Conservation (phyloP, 768 basidiomycete genomes). For the Hortiboletus flavorubellus region DNA sequence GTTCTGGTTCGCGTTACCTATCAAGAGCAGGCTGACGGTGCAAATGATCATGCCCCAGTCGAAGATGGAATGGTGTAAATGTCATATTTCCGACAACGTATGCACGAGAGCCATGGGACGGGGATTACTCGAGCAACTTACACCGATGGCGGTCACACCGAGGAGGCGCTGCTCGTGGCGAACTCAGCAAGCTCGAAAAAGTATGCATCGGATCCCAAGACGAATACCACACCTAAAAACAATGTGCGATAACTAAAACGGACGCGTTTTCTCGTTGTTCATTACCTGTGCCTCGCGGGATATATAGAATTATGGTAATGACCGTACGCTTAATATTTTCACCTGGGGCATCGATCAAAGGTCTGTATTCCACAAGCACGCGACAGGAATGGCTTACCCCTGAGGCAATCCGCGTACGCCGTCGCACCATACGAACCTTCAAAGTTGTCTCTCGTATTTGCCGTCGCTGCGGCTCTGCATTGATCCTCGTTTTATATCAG, state of each 20-base stretch:
- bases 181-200: conserved; percentile 36
- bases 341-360: conserved; percentile 4
- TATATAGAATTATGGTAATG: conserved; percentile 26
- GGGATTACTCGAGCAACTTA: neutral
- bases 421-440: conserved; percentile 25
- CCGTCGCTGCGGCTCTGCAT: conserved; percentile 19
- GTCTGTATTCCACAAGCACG: neutral
- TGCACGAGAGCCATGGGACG: neutral
- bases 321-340: conserved; percentile 20
- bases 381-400: conserved; percentile 13
- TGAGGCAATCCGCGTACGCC: conserved; percentile 32
- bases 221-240: conserved; percentile 22
- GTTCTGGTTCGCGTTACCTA: conserved; percentile 3
- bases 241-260: neutral
- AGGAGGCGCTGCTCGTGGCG: conserved; percentile 24
- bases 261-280: neutral
- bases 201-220: conserved; percentile 27
- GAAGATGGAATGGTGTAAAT: conserved; percentile 12
- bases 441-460: conserved; percentile 25
- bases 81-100: conserved; percentile 20
- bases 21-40: conserved; percentile 18
- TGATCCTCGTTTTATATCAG: conserved; percentile 17
- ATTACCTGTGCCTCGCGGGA: conserved; percentile 23
- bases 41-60: neutral
- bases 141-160: conserved; percentile 24